Evolutionary conservation across 371 early-diverging fungal genomes (phyloP).

Genomic region (Mucor velutinosus): DNA sequence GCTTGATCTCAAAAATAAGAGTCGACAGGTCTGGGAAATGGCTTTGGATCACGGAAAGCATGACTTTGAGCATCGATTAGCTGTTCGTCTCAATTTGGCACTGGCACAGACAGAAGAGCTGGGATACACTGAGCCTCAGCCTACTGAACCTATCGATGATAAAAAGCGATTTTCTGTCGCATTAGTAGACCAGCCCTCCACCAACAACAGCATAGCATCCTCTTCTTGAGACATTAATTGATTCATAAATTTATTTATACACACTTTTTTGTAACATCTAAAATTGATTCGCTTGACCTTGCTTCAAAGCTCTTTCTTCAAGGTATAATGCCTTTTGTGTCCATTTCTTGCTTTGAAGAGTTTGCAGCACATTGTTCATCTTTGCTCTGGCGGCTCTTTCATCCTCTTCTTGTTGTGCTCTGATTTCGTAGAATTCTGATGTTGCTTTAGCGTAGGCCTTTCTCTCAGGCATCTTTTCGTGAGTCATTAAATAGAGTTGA

Average conservation of each 20-base stretch:
- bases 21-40: conserved; percentile 44
- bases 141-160: conserved; percentile 25
- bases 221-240: conserved; percentile 3
- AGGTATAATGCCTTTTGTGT: conserved; percentile 36
- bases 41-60: conserved; percentile 40
- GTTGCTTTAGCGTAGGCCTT: conserved; percentile 76
- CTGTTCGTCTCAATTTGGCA: conserved; percentile 44
- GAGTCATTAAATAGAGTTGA: conserved; percentile 74
- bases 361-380: conserved; percentile 30
- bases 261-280: conserved; percentile 4
- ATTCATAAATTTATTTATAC: conserved; percentile 5
- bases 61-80: conserved; percentile 47
- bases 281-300: conserved; percentile 29
- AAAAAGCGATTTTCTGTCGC: conserved; percentile 34
- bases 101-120: conserved; percentile 32
- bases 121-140: conserved; percentile 28
- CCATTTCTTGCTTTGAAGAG: conserved; percentile 30
- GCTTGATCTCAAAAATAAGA: conserved; percentile 27
- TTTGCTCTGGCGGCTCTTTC: conserved; percentile 65
- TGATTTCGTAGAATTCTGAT: conserved; percentile 69
- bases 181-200: background rate
- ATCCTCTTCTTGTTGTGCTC: conserved; percentile 76
- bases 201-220: background rate
- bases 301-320: conserved; percentile 42
- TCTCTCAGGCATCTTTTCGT: conserved; percentile 62